These are phyloP conservation scores for Sporothrix luriei DNA, from an alignment of 2,329 filamentous ascomycete genomes.

Conservation along the genomic window DNA sequence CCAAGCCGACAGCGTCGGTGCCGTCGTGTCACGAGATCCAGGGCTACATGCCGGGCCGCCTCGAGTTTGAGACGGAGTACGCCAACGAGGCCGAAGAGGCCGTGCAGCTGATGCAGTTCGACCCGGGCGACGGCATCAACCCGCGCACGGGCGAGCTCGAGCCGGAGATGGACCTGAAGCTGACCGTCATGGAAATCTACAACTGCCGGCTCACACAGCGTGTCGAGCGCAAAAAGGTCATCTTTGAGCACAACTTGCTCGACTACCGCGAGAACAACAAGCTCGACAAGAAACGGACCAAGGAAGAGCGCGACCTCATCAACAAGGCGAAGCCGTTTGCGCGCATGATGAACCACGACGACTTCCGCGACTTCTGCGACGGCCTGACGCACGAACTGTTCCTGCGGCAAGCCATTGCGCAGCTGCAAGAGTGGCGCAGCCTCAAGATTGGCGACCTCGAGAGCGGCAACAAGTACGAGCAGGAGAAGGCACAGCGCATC, in stretches of 20 bases:
- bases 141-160: conserved; percentile 81
- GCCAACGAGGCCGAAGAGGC: conserved; percentile 98
- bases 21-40: conserved; percentile 97
- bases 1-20: conserved; percentile 93
- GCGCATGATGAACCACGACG: conserved; percentile 90
- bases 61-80: conserved; percentile 97
- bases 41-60: conserved; percentile 94
- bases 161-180: conserved; percentile 94
- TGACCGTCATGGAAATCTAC: conserved; percentile 98
- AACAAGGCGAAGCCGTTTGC: conserved; percentile 96
- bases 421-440: conserved; percentile 91
- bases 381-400: conserved; percentile 90
- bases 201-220: conserved; percentile 87
- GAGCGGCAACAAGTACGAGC: conserved; percentile 88
- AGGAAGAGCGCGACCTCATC: conserved; percentile 87
- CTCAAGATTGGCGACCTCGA: conserved; percentile 82
- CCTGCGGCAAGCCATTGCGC: conserved; percentile 81
- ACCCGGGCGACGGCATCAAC: conserved; percentile 91
- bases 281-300: conserved; percentile 89
- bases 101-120: conserved; percentile 97
- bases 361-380: conserved; percentile 83
- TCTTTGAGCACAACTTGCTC: conserved; percentile 91
- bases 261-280: conserved; percentile 92
- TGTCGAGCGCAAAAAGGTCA: conserved; percentile 91
- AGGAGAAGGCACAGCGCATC: conserved; percentile 76